Evolutionary conservation across 345 rosid species (phyloP).

Genomic region (Physaria fendleri): DNA sequence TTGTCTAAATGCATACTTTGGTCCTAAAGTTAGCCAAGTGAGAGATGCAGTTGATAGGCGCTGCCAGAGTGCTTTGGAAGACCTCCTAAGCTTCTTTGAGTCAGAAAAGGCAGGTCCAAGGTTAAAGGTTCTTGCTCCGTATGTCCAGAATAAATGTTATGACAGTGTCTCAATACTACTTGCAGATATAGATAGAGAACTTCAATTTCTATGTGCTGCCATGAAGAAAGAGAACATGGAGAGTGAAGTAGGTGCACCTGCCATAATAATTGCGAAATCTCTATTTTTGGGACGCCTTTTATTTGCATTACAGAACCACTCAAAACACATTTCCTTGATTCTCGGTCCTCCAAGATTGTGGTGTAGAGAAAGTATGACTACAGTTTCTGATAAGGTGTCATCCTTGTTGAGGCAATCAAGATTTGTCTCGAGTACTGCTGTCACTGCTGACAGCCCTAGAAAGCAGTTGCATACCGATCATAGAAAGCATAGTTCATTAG

Average conservation of each 20-base stretch:
- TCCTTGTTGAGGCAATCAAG: slow-evolving; percentile 58
- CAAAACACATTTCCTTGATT: slow-evolving; percentile 67
- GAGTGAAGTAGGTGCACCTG: slow-evolving; percentile 37
- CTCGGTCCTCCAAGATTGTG: slow-evolving; percentile 96
- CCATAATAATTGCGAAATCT: slow-evolving; percentile 73
- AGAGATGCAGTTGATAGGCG: slow-evolving; percentile 79
- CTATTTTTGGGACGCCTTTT: slow-evolving; percentile 88
- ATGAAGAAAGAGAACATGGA: slow-evolving; percentile 40
- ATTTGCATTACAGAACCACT: slow-evolving; percentile 79
- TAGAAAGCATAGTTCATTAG: slow-evolving; percentile 65
- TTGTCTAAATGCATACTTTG: slow-evolving; percentile 81
- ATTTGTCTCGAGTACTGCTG: slow-evolving; percentile 34
- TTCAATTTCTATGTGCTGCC: slow-evolving; percentile 50
- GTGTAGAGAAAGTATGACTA: slow-evolving; percentile 56
- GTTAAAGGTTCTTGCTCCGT: slow-evolving; percentile 70
- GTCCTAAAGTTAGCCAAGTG: slow-evolving; percentile 78
- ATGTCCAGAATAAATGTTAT: slow-evolving; percentile 76
- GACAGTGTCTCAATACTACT: slow-evolving; percentile 64
- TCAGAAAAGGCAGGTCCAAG: slow-evolving; percentile 86
- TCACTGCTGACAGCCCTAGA: slow-evolving; percentile 49
- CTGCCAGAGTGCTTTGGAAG: slow-evolving; percentile 71
- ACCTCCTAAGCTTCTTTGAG: slow-evolving; percentile 81
- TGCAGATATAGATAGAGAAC: slow-evolving; percentile 55
- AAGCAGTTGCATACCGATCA: slow-evolving; percentile 44
- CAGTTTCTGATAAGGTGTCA: slow-evolving; percentile 61